phyloP scores from a whole-genome alignment of 2,329 filamentous ascomycete genomes.

The Bimuria novae-zelandiae region DNA sequence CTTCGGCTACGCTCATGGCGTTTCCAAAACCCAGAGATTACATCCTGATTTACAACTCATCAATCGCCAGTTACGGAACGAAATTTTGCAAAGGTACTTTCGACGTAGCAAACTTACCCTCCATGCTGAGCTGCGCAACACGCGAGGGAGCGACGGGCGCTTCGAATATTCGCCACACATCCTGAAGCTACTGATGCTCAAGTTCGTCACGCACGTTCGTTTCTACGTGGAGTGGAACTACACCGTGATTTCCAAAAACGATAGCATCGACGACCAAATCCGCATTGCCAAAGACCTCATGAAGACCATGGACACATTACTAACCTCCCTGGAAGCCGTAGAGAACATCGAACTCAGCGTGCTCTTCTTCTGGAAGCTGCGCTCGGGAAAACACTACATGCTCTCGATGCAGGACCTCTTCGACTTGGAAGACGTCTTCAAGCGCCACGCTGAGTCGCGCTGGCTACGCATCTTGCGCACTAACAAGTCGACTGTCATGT shows the following conservation, averaged over 20 bases:
- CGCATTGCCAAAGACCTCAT: slow-evolving; percentile 38
- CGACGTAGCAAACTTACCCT: slow-evolving; percentile 36
- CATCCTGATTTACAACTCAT: slow-evolving; percentile 33
- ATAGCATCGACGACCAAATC: slow-evolving; percentile 34
- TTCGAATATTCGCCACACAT: slow-evolving; percentile 44
- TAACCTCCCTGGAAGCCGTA: slow-evolving; percentile 27
- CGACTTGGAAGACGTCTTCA: slow-evolving; percentile 42
- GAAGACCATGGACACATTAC: slow-evolving; percentile 38
- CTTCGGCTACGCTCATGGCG: slow-evolving; percentile 35
- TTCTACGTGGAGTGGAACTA: slow-evolving; percentile 46
- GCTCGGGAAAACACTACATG: slow-evolving; percentile 38
- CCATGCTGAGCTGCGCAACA: slow-evolving; percentile 42
- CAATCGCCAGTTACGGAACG: slow-evolving; percentile 37
- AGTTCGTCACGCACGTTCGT: slow-evolving; percentile 33
- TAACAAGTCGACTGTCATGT: slow-evolving; percentile 23
- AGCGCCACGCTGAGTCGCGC: slow-evolving; percentile 36
- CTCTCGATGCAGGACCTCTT: slow-evolving; percentile 44
- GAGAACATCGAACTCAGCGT: slow-evolving; percentile 39
- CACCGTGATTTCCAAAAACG: slow-evolving; percentile 27
- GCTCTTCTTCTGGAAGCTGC: slow-evolving; percentile 42
- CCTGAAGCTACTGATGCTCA: slow-evolving; percentile 34
- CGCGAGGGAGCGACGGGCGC: slow-evolving; percentile 31
- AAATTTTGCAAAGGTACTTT: slow-evolving; percentile 36
- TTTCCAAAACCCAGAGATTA: slow-evolving; percentile 27
- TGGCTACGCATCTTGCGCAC: slow-evolving; percentile 37